A percentile compares a stretch with the other conserved stretches of the same genome.
phyloP scores from a whole-genome alignment of 2,329 filamentous ascomycete species.

The Beauveria medogensis region DNA sequence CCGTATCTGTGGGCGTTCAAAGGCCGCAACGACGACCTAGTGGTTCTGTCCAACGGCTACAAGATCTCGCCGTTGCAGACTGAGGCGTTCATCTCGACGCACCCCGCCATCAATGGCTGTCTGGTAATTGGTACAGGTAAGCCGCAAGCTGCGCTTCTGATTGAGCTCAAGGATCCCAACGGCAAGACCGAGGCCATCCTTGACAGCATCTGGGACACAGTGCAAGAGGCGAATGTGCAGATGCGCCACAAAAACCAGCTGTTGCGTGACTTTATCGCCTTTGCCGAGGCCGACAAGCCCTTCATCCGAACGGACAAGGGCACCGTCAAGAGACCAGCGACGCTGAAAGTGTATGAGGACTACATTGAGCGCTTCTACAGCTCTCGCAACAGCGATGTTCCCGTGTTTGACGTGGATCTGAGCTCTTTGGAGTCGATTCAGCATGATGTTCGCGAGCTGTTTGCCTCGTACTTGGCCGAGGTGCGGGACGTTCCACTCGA shows the following conservation, averaged over 20 bases:
- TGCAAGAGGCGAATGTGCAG: constrained; percentile 34
- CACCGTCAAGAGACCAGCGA: constrained; percentile 32
- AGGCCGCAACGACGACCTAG: constrained; percentile 23
- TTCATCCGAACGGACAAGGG: constrained; percentile 39
- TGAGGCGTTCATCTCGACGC: constrained; percentile 20
- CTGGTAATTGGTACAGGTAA: constrained; percentile 21
- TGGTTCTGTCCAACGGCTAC: constrained; percentile 24
- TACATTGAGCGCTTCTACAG: constrained; percentile 41
- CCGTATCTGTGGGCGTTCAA: constrained; percentile 22
- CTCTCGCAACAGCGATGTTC: constrained; percentile 13
- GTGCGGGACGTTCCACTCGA: constrained; percentile 15
- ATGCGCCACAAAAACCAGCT: constrained; percentile 34
- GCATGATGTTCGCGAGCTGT: constrained; percentile 14
- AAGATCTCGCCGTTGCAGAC: constrained; percentile 24
- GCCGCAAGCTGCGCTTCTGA: constrained; percentile 20
- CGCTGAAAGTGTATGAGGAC: constrained; percentile 30
- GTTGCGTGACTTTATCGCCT: constrained; percentile 31
- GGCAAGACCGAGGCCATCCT: constrained; percentile 21
- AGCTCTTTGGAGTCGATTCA: constrained; percentile 18
- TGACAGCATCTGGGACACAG: constrained; percentile 35
- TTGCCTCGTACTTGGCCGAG: constrained; percentile 15
- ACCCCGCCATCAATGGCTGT: constrained; percentile 20
- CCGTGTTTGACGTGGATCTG: constrained; percentile 15
- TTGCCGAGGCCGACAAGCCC: constrained; percentile 33
- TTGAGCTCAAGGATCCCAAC: constrained; percentile 19